Percentiles rank a stretch among this genome's conserved stretches.
phyloP scores from a whole-genome alignment of 202 grass and related monocot genomes.

The Hordeum pubiflorum region DNA sequence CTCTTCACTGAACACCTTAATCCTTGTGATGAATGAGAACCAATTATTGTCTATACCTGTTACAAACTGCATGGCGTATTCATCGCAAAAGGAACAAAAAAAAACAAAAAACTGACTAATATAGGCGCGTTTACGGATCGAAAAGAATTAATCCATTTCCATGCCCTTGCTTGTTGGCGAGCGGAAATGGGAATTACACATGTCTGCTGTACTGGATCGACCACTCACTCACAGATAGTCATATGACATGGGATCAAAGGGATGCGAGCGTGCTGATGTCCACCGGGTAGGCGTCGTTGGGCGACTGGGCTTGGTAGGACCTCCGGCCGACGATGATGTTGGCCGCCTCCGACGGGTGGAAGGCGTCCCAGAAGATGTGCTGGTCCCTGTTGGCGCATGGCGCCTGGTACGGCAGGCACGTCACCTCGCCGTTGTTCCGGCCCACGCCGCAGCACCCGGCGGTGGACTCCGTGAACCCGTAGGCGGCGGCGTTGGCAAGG shows the following conservation, averaged over 20 bases:
- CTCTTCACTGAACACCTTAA: background rate
- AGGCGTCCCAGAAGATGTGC: conserved; percentile 90
- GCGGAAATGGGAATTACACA: background rate
- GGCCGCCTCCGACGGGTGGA: conserved; percentile 73
- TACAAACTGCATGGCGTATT: conserved; percentile 4
- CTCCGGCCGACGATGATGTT: conserved; percentile 72
- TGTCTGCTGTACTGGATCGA: background rate
- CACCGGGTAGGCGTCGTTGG: conserved; percentile 72
- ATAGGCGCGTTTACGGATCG: background rate
- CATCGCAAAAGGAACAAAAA: background rate
- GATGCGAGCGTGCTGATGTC: conserved; percentile 67
- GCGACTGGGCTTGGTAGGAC: conserved; percentile 60
- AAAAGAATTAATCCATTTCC: background rate
- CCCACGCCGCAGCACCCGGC: conserved; percentile 90
- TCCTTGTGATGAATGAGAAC: background rate
- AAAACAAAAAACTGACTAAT: background rate
- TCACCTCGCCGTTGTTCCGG: conserved; percentile 96
- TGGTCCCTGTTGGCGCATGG: conserved; percentile 65
- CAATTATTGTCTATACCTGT: conserved; percentile 20
- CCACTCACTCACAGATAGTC: background rate
- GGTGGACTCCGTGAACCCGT: conserved; percentile 61
- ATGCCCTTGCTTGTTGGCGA: background rate
- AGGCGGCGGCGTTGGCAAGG: conserved; percentile 35
- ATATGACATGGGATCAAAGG: conserved; percentile 18
- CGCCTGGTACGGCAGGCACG: conserved; percentile 76